Base-by-base conservation (phyloP, 177 flowering plant species). In the Tripterygium wilfordii region DNA sequence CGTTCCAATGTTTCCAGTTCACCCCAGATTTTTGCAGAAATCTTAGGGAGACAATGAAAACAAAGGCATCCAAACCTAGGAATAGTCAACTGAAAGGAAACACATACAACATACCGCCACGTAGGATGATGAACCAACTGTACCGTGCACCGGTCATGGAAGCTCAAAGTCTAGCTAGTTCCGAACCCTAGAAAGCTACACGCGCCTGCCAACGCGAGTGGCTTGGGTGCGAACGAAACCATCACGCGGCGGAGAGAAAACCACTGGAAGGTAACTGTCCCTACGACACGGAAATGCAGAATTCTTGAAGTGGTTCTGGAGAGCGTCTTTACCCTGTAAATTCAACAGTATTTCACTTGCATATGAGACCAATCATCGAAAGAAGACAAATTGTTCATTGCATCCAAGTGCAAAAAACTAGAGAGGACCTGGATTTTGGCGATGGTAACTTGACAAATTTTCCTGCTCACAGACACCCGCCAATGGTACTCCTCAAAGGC, bases 361-460 rank as follows among this genome's bases (percentile, higher is more conserved):
- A 7, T 15, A 27, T 29, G 28, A 6, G 12, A 24, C 20, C 16
- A 40, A 42, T 13, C 8, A 31, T 10, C 40, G 1, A 7, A 18
- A 45, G 2, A 27, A 16, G 15, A 29, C 29, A 10, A 2, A 21
- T 2, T 10, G 5, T 6, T 21, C 1, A 10, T 21, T 10, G 21
- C 28, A 13, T 21, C 10, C 15, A 15, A 26, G 9, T 15, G 7
- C 15, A 23, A 16, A 16, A 23, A 15, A 19, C 14, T 14, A 16
- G 20, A n/a, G n/a, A n/a, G n/a, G n/a, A 71, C 76, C 59, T 72
- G 77, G 16, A 55, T 31, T n/a, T 19, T 46, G 1, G 77, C 77
- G 1, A 14, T 0, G 8, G 43, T n/a, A 7, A 73, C 45, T 19
- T 55, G 56, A 17, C 78, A 69, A 0, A 38, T 35, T 23, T 70